Evolutionary conservation across 371 early-diverging fungal species (phyloP), one percentile per base, ranked within the genome.

Genomic region (Mucor irregularis): DNA sequence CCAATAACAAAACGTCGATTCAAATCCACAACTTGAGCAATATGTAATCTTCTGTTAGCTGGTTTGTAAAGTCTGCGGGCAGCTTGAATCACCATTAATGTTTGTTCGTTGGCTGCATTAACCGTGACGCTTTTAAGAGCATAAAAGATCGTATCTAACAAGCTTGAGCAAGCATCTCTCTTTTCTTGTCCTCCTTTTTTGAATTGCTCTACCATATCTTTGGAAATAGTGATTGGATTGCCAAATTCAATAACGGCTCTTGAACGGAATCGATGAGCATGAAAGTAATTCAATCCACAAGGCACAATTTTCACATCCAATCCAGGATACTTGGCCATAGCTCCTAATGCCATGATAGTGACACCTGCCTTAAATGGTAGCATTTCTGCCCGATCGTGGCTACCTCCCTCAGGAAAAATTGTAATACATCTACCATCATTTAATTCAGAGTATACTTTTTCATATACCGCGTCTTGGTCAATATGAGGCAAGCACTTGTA

Each of bases 351-450:
- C 97, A 97, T 98, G 48, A 92, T 75, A 4, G 91, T 84, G 5
- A 90, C 91, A 49, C 93, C 93, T 38, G 90, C 90, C 81, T 58
- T 44, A 38, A 50, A 45, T 47, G 37, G 37, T 49, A 98, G 70
- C 82, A 98, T 84, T 61, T 96, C 92, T 10, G 93, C 83, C 26
- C 97, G 91, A 64, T 98, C 99, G 71, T 98, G 99, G 49, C 91
- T 91, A 6, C 98, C 98, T 24, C 99, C 98, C 64, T 97, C 99
- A 3, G 99, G 99, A 70, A 98, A 98, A 57, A 98, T 98, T 7
- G 98, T 97, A 13, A 98, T 87, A 61, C 94, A 92, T 22, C 84
- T 84, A 22, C 93, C 92, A 28, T 79, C 69, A 53, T 87, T 81
- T 30, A 98, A 67, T 22, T 90, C 86, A 9, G 85, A 83, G 60